phyloP scores from a whole-genome alignment of 2,329 filamentous ascomycete species.

The Xylariaceae sp. region DNA sequence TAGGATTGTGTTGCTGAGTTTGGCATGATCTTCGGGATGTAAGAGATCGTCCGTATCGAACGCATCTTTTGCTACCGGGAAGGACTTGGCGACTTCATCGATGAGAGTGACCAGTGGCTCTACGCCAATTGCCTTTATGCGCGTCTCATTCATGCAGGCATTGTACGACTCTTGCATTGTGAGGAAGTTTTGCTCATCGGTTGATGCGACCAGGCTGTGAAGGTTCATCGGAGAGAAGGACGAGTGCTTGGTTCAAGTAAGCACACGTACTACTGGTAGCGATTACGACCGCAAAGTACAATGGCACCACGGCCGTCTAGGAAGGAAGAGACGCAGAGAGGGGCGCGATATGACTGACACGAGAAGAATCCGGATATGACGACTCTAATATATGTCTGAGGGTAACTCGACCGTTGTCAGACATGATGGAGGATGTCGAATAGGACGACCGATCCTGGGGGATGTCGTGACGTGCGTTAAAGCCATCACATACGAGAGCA shows the following conservation, averaged over 20 bases:
- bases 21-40: conserved; percentile 24
- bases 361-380: conserved; percentile 41
- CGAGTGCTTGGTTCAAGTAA: conserved; percentile 37
- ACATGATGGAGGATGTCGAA: conserved; percentile 57
- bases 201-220: conserved; percentile 32
- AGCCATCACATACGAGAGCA: conserved; percentile 62
- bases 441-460: conserved; percentile 56
- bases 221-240: conserved; percentile 42
- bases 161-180: conserved; percentile 60
- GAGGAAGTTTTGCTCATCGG: conserved; percentile 58
- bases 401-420: conserved; percentile 51
- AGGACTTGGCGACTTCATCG: conserved; percentile 43
- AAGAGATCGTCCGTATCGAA: conserved; percentile 21
- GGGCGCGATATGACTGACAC: conserved; percentile 23
- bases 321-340: background rate
- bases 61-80: conserved; percentile 32
- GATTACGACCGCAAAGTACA: no score
- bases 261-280: no score
- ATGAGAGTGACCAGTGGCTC: conserved; percentile 53
- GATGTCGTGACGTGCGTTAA: conserved; percentile 58
- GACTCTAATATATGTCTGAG: conserved; percentile 60
- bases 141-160: conserved; percentile 59
- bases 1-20: conserved; percentile 41
- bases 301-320: background rate
- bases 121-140: conserved; percentile 49